Evolutionary conservation across 2,329 filamentous ascomycete genomes (phyloP).

Genomic region (Xylariales sp.): DNA sequence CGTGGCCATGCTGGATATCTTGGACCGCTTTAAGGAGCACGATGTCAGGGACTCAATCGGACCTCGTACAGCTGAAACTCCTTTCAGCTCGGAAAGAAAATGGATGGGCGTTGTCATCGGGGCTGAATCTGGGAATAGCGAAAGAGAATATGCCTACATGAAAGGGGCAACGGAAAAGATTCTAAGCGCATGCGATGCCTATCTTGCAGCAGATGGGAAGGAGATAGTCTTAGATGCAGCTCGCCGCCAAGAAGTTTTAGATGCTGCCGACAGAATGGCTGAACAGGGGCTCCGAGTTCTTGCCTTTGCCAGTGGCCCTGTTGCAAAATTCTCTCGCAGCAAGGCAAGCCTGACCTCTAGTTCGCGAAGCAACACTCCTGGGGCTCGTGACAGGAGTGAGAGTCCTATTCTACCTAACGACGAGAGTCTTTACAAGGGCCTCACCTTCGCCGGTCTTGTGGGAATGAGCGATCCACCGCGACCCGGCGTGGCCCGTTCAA

Average conservation of each 20-base stretch:
- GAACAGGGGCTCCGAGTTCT: conserved; percentile 84
- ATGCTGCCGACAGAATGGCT: conserved; percentile 83
- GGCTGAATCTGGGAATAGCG: conserved; percentile 48
- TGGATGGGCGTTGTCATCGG: conserved; percentile 97
- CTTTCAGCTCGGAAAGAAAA: conserved; percentile 95
- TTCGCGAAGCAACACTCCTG: conserved; percentile 49
- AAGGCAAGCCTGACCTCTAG: conserved; percentile 29
- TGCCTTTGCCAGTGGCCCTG: conserved; percentile 83
- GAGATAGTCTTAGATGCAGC: conserved; percentile 80
- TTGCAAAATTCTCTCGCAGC: conserved; percentile 41
- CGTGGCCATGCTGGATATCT: conserved; percentile 89
- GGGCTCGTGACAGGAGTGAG: conserved; percentile 29
- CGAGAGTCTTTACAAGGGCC: conserved; percentile 74
- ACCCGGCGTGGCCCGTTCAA: conserved; percentile 83
- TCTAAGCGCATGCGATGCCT: conserved; percentile 82
- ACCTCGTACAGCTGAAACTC: conserved; percentile 77
- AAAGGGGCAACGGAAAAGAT: conserved; percentile 92
- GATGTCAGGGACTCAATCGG: conserved; percentile 85
- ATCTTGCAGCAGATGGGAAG: conserved; percentile 78
- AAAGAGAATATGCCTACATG: conserved; percentile 84
- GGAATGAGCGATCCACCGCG: conserved; percentile 97
- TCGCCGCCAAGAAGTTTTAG: conserved; percentile 67
- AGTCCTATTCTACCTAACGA: conserved; percentile 37
- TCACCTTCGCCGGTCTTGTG: conserved; percentile 87
- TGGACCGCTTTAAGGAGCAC: conserved; percentile 87